These are phyloP conservation scores for Fusarium floridanum DNA, from an alignment of 2,329 filamentous ascomycete genomes.

Conservation along the genomic window DNA sequence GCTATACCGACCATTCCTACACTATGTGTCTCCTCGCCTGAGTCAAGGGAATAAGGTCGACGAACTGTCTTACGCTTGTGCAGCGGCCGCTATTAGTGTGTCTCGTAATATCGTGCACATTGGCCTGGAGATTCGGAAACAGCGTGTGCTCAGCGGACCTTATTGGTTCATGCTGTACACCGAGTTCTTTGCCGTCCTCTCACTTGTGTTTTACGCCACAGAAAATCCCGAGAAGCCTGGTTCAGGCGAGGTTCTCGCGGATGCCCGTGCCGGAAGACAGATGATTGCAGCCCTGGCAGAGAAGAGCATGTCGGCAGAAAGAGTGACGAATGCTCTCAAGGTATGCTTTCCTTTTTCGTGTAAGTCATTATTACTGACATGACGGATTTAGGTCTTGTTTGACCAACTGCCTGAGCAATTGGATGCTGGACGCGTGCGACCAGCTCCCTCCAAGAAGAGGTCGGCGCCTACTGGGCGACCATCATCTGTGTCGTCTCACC, in stretches of 20 bases:
- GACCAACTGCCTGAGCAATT: slow-evolving; percentile 83
- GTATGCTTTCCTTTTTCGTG: slow-evolving; percentile 63
- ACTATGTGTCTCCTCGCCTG: slow-evolving; percentile 79
- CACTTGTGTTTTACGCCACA: slow-evolving; percentile 82
- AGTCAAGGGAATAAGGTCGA: slow-evolving; percentile 72
- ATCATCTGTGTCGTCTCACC: slow-evolving; percentile 45
- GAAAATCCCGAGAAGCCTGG: slow-evolving; percentile 83
- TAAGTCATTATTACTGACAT: slow-evolving; percentile 21
- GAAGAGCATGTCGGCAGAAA: slow-evolving; percentile 89
- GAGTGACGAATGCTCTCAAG: slow-evolving; percentile 82
- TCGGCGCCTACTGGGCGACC: slow-evolving; percentile 60
- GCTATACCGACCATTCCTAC: slow-evolving; percentile 84
- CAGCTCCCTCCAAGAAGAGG: slow-evolving; percentile 66
- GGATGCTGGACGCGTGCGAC: slow-evolving; percentile 61
- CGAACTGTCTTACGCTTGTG: slow-evolving; percentile 82
- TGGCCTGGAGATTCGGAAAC: slow-evolving; percentile 80
- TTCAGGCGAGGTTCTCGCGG: slow-evolving; percentile 83
- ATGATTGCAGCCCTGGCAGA: slow-evolving; percentile 84
- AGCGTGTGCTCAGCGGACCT: slow-evolving; percentile 80
- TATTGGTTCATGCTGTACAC: slow-evolving; percentile 92
- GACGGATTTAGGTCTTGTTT: slow-evolving; percentile 76
- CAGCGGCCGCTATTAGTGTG: slow-evolving; percentile 71
- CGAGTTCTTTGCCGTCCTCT: slow-evolving; percentile 84
- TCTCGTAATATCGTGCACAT: slow-evolving; percentile 83
- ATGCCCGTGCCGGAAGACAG: slow-evolving; percentile 86